These are phyloP conservation scores for Arthrobotrys sphaeroides DNA, from an alignment of 2,329 filamentous ascomycete genomes.

Conservation along the genomic window DNA sequence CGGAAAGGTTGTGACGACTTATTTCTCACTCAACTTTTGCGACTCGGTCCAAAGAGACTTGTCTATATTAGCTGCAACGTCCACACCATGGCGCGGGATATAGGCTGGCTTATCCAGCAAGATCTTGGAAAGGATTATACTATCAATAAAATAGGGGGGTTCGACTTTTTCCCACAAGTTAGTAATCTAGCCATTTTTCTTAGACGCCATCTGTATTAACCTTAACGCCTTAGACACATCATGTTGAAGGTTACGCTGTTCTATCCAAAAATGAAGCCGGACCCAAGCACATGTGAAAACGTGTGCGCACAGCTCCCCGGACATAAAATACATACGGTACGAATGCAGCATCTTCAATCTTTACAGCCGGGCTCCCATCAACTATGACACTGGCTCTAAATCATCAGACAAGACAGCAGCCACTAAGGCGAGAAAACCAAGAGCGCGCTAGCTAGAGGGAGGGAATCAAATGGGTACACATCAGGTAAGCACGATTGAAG, in stretches of 20 bases:
- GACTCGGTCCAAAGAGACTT: conserved; percentile 79
- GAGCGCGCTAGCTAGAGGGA: no score
- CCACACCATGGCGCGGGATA: conserved; percentile 93
- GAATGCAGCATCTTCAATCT: no score
- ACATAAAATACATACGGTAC: no score
- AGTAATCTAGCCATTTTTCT: not conserved
- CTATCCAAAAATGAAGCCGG: conserved; percentile 63
- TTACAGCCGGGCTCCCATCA: no score
- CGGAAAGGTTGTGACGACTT: conserved; percentile 89
- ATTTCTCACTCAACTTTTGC: conserved; percentile 82
- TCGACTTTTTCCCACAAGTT: conserved; percentile 93
- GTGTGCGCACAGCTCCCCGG: no score
- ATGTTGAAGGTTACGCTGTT: conserved; percentile 75
- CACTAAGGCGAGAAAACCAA: no score
- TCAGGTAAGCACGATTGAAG: not conserved
- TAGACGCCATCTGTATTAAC: not conserved
- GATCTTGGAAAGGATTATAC: conserved; percentile 71
- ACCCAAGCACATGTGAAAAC: no score
- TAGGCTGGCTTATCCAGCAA: conserved; percentile 85
- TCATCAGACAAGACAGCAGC: no score
- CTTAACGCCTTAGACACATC: conserved; percentile 65
- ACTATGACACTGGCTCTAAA: no score
- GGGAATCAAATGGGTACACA: not conserved
- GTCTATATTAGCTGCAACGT: conserved; percentile 98
- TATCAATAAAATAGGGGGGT: conserved; percentile 89